Base-by-base conservation (phyloP, 768 basidiomycete genomes). In the Tricholoma matsutake region DNA sequence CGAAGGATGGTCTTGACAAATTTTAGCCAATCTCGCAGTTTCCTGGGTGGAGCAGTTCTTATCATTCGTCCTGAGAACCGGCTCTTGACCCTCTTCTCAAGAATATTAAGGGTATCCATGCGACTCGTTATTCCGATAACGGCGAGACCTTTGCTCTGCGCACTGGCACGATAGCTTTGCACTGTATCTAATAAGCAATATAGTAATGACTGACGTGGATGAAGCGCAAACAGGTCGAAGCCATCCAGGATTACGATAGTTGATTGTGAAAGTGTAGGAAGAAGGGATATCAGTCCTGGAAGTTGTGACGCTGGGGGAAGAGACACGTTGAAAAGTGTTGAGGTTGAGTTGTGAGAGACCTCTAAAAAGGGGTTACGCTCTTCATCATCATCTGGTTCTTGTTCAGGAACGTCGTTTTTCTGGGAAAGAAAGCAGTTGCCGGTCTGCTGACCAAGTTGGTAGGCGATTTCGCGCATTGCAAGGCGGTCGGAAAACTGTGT, bases 21-120 rank as follows among this genome's bases (percentile, higher is more conserved):
- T 7, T 68, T 71, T 11, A 83, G 69, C 80, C 88, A 90, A 16
- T 74, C 74, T 3, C 76, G 72, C 0, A 86, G 61, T 8, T 75
- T 76, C 4, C 75, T 68, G 2, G 88, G 86, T 13, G 90, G 84
- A 0, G 86, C 82, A 6, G 92, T 87, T 52, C 92, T 85, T 59
- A 96, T 80, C 67, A 94, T 91, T 58, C 97, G 82, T 32, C 95
- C 94, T 1, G 96, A 98, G 76, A 98, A 99, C 3, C 97, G 86
- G 64, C 94, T 97, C 75, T 98, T 97, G 54, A 99, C 97, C 47
- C 97, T 83, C 72, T 99, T 99, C 72, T 99, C 97, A 16, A 99
- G 79, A 2, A 91, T 75, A 63, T 92, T 90, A 61, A 98, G 83
- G 16, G 93, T 90, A 67, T 98, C 95, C 22, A 96, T 82, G 8